Evolutionary conservation across 1,284 basidiomycete genomes (phyloP), one percentile per base, ranked within the genome.

Genomic region (Dichomitus squalens): DNA sequence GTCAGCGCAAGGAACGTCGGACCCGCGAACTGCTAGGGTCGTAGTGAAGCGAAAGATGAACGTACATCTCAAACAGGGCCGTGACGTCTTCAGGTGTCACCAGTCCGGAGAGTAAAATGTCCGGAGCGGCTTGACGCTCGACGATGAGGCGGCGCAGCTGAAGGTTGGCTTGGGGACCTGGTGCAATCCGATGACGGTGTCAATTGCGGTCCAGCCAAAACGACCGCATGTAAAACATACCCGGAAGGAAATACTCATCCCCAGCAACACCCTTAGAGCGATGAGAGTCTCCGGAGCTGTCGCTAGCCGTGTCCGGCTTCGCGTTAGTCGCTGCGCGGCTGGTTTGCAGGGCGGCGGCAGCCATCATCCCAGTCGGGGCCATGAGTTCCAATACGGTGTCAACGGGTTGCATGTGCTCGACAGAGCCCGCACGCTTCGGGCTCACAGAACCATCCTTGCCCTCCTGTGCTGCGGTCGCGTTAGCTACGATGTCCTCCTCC

Each of bases 61-160:
- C 79, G 59, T 68, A 80, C 73, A 80, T 75, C 35, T 75, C 70
- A 63, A 81, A 80, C 25, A 81, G 70, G 18, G 74, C 71, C 9
- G 73, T 67, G 8, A 75, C 78, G 53, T 81, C 79, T 14, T 75
- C 72, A 21, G 74, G 73, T 8, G 72, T 72, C 55, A 81, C 70
- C 47, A 80, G 70, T 20, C 78, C 79, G 4, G 73, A 73, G 4
- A 75, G 72, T 18, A 80, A 68, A 31, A 81, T 76, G 57, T 80
- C 76, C 9, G 78, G 78, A 4, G 76, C 74, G 33, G 69, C 66
- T 43, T 72, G 75, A 50, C 77, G 69, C 63, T 80, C 79, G 54
- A 79, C 74, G 48, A 79, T 73, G 59, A 78, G 72, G n/a, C 76
- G 69, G 34, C 78, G 70, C 40, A 76, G 58, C 38, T 71, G 66